Conservation (phyloP, 2,329 filamentous ascomycete genomes). For the Trichoderma gracile region DNA sequence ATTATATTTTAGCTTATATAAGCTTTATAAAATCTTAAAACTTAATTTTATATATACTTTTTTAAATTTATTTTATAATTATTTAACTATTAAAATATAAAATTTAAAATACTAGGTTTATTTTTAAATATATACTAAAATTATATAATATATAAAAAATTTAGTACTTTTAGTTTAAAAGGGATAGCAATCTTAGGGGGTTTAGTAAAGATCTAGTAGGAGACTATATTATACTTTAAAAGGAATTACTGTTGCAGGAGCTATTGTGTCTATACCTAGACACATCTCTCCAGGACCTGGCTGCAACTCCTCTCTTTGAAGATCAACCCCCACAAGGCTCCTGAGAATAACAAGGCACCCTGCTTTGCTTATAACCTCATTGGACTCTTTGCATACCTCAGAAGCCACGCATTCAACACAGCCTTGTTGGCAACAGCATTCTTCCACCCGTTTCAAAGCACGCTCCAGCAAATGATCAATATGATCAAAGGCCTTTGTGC, state of each 20-base stretch:
- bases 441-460: conserved; percentile 73
- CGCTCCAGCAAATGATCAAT: conserved; percentile 75
- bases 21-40: too few species aligned
- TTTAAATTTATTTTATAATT: too few species aligned
- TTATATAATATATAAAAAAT: too few species aligned
- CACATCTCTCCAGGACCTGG: conserved; percentile 78
- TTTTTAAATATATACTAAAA: too few species aligned
- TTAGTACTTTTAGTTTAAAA: too few species aligned
- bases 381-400: conserved; percentile 80
- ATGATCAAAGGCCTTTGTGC: conserved; percentile 91
- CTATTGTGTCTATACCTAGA: conserved; percentile 71
- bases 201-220: too few species aligned
- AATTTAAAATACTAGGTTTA: too few species aligned
- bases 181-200: too few species aligned
- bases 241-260: neutral
- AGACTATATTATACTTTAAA: neutral
- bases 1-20: too few species aligned
- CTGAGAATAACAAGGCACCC: conserved; percentile 81
- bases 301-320: conserved; percentile 81
- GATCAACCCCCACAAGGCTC: conserved; percentile 70
- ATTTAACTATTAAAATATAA: too few species aligned
- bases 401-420: conserved; percentile 90
- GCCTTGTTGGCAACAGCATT: conserved; percentile 74
- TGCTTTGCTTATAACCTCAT: conserved; percentile 91
- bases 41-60: too few species aligned